Conservation (phyloP, 1,284 basidiomycete genomes). For the Schizophyllum amplum region DNA sequence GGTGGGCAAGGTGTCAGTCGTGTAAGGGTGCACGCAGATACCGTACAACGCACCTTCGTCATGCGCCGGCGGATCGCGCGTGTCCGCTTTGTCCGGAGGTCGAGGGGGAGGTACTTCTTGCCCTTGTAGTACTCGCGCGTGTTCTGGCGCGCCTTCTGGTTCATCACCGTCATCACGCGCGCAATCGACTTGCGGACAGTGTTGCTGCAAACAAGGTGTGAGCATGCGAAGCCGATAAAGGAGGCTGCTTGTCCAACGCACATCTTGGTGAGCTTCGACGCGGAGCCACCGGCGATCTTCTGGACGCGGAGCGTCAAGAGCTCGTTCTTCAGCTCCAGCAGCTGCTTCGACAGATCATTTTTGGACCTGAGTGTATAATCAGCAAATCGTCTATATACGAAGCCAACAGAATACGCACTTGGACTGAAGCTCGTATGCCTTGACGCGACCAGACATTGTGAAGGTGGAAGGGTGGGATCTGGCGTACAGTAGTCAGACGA, state of each 20-base stretch:
- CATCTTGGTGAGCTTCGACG: constrained; percentile 97
- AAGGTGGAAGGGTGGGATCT: constrained; percentile 13
- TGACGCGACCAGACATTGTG: constrained; percentile 84
- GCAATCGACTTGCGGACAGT: constrained; percentile 99
- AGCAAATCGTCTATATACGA: background rate
- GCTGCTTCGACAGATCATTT: constrained; percentile 94
- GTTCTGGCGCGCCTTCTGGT: constrained; percentile 96
- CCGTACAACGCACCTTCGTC: constrained; percentile 58
- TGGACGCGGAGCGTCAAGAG: constrained; percentile 91
- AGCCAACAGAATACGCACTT: constrained; percentile 53
- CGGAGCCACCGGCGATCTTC: constrained; percentile 96
- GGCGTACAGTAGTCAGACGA: constrained; percentile 1
- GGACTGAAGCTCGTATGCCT: constrained; percentile 97
- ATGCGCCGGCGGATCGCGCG: constrained; percentile 96
- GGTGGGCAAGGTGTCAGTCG: constrained; percentile 12
- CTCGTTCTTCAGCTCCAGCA: constrained; percentile 93
- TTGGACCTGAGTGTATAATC: constrained; percentile 64
- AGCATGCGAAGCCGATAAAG: constrained; percentile 9
- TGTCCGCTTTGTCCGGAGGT: constrained; percentile 97
- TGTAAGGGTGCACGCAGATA: too few species aligned
- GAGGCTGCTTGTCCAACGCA: constrained; percentile 39
- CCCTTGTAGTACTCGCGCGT: constrained; percentile 97
- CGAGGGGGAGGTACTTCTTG: constrained; percentile 96
- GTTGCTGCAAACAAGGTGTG: constrained; percentile 49
- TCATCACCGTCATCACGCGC: constrained; percentile 96